Percentiles rank a stretch among this genome's conserved stretches.
phyloP scores from a whole-genome alignment of 2,329 filamentous ascomycete genomes.

The Calonectria montana region DNA sequence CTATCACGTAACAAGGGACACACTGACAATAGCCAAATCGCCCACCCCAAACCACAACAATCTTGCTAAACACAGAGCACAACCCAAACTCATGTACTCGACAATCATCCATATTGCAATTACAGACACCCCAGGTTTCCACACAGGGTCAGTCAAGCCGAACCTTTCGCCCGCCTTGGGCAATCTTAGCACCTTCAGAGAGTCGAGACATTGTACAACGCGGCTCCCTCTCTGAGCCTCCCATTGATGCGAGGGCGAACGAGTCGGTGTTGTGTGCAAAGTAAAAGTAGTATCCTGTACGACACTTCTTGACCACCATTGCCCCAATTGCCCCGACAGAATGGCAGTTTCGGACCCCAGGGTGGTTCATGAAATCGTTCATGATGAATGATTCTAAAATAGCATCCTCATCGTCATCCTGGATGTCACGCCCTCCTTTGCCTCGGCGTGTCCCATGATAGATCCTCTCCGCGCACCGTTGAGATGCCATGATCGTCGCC shows the following conservation, averaged over 20 bases:
- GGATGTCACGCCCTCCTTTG: conserved; percentile 69
- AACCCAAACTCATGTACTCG: not conserved
- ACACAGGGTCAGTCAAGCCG: conserved; percentile 42
- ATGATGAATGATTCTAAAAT: conserved; percentile 81
- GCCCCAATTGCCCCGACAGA: conserved; percentile 92
- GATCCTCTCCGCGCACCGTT: conserved; percentile 85
- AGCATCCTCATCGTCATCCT: conserved; percentile 81
- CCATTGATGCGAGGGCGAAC: conserved; percentile 89
- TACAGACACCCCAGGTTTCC: not conserved
- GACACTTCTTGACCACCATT: conserved; percentile 87
- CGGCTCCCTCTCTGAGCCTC: conserved; percentile 78
- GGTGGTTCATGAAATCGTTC: conserved; percentile 93
- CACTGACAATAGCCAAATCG: conserved; percentile 7
- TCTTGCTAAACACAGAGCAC: not conserved
- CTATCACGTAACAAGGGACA: conserved; percentile 17
- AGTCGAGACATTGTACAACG: conserved; percentile 90
- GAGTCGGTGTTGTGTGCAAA: conserved; percentile 97
- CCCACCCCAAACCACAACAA: not conserved
- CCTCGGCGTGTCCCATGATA: conserved; percentile 76
- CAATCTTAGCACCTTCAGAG: conserved; percentile 62
- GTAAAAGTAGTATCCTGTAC: conserved; percentile 82
- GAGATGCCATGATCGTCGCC: conserved; percentile 92
- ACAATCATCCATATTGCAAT: not conserved
- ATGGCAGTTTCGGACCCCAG: conserved; percentile 82
- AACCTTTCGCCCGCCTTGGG: conserved; percentile 65